phyloP scores from a whole-genome alignment of 2,329 filamentous ascomycete species.

The Magnaporthiopsis incrustans region DNA sequence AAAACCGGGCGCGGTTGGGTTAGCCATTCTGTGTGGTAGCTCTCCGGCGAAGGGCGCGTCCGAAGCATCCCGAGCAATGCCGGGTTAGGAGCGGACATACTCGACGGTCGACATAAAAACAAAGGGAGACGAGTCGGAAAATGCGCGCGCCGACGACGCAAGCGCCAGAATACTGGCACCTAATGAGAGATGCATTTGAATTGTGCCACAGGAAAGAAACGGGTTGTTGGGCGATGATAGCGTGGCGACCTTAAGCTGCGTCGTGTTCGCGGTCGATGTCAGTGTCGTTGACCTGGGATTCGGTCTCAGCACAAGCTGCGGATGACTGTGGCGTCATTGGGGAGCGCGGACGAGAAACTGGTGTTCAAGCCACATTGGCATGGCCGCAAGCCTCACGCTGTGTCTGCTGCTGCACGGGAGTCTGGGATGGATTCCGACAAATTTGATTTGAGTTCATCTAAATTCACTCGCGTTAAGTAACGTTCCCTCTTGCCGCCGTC shows the following conservation, averaged over 20 bases:
- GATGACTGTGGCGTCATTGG: conserved; percentile 5
- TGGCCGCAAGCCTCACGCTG: not conserved
- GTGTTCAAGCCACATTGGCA: not conserved
- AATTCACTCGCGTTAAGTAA: too few species aligned
- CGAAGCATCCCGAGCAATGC: not conserved
- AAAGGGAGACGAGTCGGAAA: conserved; percentile 83
- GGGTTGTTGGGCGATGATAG: conserved; percentile 10
- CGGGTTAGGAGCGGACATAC: conserved; percentile 42
- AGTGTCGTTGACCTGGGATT: conserved; percentile 4
- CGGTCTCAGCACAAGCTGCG: not conserved
- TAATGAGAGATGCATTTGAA: conserved; percentile 46
- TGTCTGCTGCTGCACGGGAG: too few species aligned
- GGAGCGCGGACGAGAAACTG: not conserved
- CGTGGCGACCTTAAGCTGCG: conserved; percentile 2
- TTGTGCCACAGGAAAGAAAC: not conserved
- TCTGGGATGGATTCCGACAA: too few species aligned
- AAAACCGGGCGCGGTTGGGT: conserved; percentile 3
- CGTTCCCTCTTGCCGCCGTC: too few species aligned
- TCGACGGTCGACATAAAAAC: conserved; percentile 76
- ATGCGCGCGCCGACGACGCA: conserved; percentile 54
- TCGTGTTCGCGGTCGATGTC: conserved; percentile 1
- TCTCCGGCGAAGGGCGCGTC: conserved; percentile 8
- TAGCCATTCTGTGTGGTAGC: conserved; percentile 8
- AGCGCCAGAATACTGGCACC: conserved; percentile 44
- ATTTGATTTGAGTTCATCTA: too few species aligned